Conservation (phyloP, 2,329 filamentous ascomycete species). For the Pseudogymnoascus sp. region DNA sequence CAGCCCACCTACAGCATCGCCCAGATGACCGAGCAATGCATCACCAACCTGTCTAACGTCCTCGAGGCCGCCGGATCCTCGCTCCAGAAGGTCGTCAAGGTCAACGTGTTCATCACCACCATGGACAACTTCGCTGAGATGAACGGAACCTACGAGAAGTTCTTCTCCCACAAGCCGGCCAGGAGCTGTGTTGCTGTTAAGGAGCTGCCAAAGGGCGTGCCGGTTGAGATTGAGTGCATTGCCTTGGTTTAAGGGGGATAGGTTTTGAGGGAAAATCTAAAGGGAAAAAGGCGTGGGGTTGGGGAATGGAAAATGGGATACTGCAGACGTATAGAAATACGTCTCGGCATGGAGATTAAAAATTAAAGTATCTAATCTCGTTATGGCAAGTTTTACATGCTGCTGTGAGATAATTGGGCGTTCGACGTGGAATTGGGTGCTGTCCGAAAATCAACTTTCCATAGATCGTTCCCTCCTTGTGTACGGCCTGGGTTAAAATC, state of each 20-base stretch:
- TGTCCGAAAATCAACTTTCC: neutral
- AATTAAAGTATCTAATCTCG: neutral
- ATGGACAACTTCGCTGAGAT: conserved; percentile 83
- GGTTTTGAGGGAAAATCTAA: too few species aligned
- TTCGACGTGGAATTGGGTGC: neutral
- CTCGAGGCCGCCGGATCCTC: conserved; percentile 74
- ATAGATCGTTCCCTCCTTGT: neutral
- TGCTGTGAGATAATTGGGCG: neutral
- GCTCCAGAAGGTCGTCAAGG: conserved; percentile 80
- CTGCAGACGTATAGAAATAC: neutral
- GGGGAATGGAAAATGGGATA: neutral
- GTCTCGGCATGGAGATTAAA: neutral
- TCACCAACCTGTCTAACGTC: conserved; percentile 79
- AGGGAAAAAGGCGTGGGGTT: neutral
- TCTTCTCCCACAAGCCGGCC: conserved; percentile 80
- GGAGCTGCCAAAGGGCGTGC: conserved; percentile 77
- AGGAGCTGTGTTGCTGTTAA: conserved; percentile 87
- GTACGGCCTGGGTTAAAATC: neutral
- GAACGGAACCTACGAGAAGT: conserved; percentile 79
- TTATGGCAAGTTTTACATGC: neutral
- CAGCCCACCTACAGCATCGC: conserved; percentile 51
- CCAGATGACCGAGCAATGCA: conserved; percentile 57
- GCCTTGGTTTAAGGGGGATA: conserved; percentile 48
- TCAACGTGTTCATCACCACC: conserved; percentile 82
- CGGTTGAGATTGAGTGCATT: conserved; percentile 88